Evolutionary conservation across 495 filamentous ascomycete genomes (phyloP), one percentile per base, ranked within the genome.

Genomic region (Neurospora intermedia): DNA sequence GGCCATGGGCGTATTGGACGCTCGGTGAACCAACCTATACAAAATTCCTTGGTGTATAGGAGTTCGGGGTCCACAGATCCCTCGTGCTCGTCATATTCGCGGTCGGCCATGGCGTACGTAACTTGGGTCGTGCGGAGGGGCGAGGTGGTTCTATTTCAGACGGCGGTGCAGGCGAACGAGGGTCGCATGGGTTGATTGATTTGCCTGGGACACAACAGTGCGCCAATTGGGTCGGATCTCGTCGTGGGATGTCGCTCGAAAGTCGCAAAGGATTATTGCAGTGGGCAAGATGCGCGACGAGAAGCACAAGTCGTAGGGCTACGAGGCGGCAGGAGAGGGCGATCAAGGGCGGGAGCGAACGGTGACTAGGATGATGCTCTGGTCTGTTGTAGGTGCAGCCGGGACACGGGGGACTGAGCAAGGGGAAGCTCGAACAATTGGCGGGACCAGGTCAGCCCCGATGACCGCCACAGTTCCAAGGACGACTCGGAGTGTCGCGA

Each of bases 11-110:
- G 23, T 20, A 39, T 69, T 35, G 43, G 16, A 31, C 43, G 69
- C 39, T 70, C 71, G 72, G 74, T 74, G 71, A 59, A 81, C 89
- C 72, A 85, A 96, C 93, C 94, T 82, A 98, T 97, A 85, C 92
- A 95, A 76, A 91, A 91, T 82, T 98, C 94, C 82, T 94, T 96
- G 74, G 92, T 96, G 78, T 97, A 98, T 40, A 97, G 86, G 69
- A 89, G 89, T 81, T 94, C 93, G 13, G 94, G 94, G 81, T 98
- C 93, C 69, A 93, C 73, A 6, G 83, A 80, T 73, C 80, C 84
- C 75, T 83, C 83, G 70, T 76, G 73, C 15, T 84, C 83, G 20
- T 84, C 82, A 72, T 82, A 81, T 70, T 83, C 81, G 13, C 76
- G 74, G 75, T 85, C 83, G 70, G 80, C 78, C 84, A 86, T 85